phyloP scores from a whole-genome alignment of 2,329 filamentous ascomycete genomes.

The Diplocarpon mali region DNA sequence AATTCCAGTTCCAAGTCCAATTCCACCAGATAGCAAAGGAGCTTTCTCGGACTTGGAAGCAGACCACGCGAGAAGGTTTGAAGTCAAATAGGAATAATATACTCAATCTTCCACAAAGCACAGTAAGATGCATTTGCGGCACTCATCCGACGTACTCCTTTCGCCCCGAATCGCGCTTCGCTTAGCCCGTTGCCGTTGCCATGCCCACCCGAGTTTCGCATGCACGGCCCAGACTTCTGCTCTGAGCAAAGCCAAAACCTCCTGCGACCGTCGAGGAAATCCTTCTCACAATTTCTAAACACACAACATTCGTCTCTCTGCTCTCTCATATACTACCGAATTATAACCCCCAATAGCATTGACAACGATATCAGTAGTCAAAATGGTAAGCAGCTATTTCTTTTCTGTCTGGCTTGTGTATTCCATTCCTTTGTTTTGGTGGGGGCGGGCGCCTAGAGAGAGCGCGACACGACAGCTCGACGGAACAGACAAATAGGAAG shows the following conservation, averaged over 20 bases:
- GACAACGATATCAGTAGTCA: background rate
- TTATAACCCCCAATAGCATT: background rate
- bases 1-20: too few relatives aligned
- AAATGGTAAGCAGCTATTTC: background rate
- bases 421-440: background rate
- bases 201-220: slow-evolving; percentile 1
- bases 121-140: background rate
- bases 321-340: background rate
- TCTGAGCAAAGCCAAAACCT: background rate
- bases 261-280: background rate
- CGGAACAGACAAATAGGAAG: too few relatives aligned
- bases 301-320: background rate
- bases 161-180: background rate
- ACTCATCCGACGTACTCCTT: background rate
- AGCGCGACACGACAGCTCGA: too few relatives aligned
- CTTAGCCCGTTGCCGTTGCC: background rate
- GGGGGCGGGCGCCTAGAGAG: too few relatives aligned
- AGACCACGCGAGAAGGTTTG: too few relatives aligned
- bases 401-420: background rate
- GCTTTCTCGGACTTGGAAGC: too few relatives aligned
- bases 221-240: background rate
- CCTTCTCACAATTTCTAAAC: too few relatives aligned
- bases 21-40: too few relatives aligned
- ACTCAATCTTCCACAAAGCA: too few relatives aligned
- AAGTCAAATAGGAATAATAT: too few relatives aligned